Evolutionary conservation across 352 stramenopile species (phyloP).

Genomic region (Pythium guiyangense): DNA sequence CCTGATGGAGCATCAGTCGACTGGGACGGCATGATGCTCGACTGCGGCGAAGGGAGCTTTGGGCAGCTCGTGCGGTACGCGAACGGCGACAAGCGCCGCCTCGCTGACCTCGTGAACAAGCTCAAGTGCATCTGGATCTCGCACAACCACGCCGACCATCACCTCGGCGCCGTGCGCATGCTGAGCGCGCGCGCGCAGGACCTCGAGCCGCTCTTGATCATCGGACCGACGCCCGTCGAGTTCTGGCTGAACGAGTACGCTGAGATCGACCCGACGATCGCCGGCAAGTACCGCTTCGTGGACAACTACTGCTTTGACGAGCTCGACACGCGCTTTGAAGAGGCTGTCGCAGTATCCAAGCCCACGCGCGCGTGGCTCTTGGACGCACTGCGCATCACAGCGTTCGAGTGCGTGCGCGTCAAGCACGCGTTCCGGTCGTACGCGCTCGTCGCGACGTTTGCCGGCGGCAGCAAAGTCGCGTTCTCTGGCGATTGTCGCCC

Average conservation of each 20-base stretch:
- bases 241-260: slow-evolving; percentile 92
- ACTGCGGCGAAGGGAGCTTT: slow-evolving; percentile 95
- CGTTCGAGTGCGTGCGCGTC: slow-evolving; percentile 68
- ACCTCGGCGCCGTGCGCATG: slow-evolving; percentile 92
- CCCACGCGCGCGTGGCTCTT: slow-evolving; percentile 33
- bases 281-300: slow-evolving; percentile 85
- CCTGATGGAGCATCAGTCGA: neutral
- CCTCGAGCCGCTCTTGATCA: slow-evolving; percentile 80
- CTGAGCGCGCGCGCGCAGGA: slow-evolving; percentile 65
- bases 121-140: slow-evolving; percentile 96
- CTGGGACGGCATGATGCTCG: slow-evolving; percentile 86
- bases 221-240: slow-evolving; percentile 87
- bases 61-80: slow-evolving; percentile 87
- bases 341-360: slow-evolving; percentile 27
- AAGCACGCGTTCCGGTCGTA: slow-evolving; percentile 91
- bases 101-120: slow-evolving; percentile 52
- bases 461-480: slow-evolving; percentile 71
- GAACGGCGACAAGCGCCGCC: slow-evolving; percentile 27
- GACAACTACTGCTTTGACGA: slow-evolving; percentile 86
- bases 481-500: slow-evolving; percentile 96
- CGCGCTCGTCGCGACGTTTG: slow-evolving; percentile 80
- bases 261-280: slow-evolving; percentile 67
- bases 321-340: slow-evolving; percentile 27
- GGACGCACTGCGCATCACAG: slow-evolving; percentile 34
- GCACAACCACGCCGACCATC: slow-evolving; percentile 97